Base-by-base conservation (phyloP, 768 basidiomycete genomes). In the Leccinum truebloodii region DNA sequence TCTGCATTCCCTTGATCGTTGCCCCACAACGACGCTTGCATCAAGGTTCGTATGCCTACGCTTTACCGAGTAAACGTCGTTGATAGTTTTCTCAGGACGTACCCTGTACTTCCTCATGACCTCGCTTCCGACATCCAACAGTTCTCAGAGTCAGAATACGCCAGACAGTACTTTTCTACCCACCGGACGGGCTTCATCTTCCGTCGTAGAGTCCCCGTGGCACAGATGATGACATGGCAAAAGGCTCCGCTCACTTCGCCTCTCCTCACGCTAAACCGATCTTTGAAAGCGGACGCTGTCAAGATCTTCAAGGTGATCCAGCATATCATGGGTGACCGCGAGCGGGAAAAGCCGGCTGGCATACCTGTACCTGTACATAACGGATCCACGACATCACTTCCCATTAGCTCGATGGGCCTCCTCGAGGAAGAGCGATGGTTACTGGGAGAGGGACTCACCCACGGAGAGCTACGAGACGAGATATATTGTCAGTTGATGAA, bases 401-500 rank as follows among this genome's bases (percentile, higher is more conserved):
- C 66, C 22, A 81, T 68, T 0, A 84, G 83, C 2, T 67, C 64
- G 46, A 66, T 75, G 32, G 78, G 79, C 10, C 74, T 90, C 44
- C 72, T 95, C 20, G 93, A 95, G 67, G 94, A 95, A 72, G 90
- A 94, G 63, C 80, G 92, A 22, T 95, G 92, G 91, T 75, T 97
- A 60, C 79, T 96, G 10, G 81, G 84, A 50, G 87, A 92, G 68
- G 94, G 92, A 3, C 79, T 97, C 39, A 73, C 82, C 3, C 86
- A 94, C 59, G 87, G 89, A 12, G 94, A 96, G 75, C 78, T 97
- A 67, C 78, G 95, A 62, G 95, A 98, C 73, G 95, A 97, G 75
- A 88, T 95, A 54, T 98, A 92, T 66, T 95, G 92, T 68, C 95
- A 97, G 66, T 65, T 92, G 26, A 88, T 95, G 85, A 97, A 97